Base-by-base conservation (phyloP, 345 rosid genomes). In the Anacardium occidentale region DNA sequence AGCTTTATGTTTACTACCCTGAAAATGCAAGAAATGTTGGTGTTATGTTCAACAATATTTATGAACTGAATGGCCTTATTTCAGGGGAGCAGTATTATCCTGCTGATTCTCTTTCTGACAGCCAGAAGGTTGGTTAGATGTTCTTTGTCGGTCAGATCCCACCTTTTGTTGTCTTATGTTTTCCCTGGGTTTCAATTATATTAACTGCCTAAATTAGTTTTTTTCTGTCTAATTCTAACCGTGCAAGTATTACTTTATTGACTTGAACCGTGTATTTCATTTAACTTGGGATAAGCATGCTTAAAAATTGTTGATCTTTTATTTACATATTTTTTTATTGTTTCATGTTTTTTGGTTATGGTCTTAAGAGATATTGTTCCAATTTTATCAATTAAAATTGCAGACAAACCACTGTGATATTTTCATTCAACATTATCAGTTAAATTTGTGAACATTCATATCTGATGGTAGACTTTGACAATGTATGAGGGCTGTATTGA, bases 21-120 rank as follows among this genome's bases (percentile, higher is more conserved):
- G 99, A 93, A 75, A 94, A 87, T 85, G 79, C 90, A 62, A 89
- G 92, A 76, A 86, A 80, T 72, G 90, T 85, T 40, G 97, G 96
- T 34, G 94, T 86, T 77, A 85, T 90, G 22, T 95, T 95, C 77
- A 93, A 93, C 85, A 81, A 95, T 72, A 90, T 95, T 56, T 95
- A 77, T 69, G 92, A 88, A 87, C 86, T 90, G 64, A 87, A 66
- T 82, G 99, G 99, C 58, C 90, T 95, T 71, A 90, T 90, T 66
- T 81, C 97, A 1, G 99, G 89, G 52, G 98, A 88, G 14, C 98
- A 93, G 75, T 95, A 92, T 83, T 58, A 72, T 71, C 65, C 98
- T 64, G 91, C 93, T 21, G 93, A 87, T 82, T 81, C 94, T 81
- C 93, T 95, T 71, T 84, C 92, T 22, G 94, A 93, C 17, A 88